Conservation (phyloP, 2,329 filamentous ascomycete species). For the Mariannaea elegans region DNA sequence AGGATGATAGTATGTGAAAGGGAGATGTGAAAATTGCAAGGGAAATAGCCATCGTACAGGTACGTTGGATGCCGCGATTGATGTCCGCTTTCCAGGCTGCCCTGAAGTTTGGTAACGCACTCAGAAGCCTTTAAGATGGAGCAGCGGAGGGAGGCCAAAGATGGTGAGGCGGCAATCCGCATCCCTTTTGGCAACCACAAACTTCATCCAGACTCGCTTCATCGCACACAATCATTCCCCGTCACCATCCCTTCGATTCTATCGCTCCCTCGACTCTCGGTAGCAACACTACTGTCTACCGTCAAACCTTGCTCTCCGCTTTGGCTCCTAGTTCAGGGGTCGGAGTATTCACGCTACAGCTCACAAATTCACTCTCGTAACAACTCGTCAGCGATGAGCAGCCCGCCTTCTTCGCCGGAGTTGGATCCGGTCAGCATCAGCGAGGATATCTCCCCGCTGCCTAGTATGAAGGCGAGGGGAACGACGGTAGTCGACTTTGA, state of each 20-base stretch:
- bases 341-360: not conserved
- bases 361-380: not conserved
- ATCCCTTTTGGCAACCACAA: constrained; percentile 3
- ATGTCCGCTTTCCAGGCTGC: not conserved
- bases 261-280: not conserved
- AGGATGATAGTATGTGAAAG: not conserved
- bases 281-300: not conserved
- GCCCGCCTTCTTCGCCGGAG: constrained; percentile 57
- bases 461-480: constrained; percentile 64
- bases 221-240: constrained; percentile 1
- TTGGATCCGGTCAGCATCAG: constrained; percentile 61
- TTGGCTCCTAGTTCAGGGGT: not conserved
- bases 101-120: not conserved
- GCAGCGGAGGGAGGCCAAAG: not conserved
- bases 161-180: constrained; percentile 1
- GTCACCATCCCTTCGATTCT: not conserved
- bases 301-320: not conserved
- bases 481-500: constrained; percentile 71
- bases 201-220: constrained; percentile 6
- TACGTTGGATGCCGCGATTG: not conserved
- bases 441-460: constrained; percentile 67
- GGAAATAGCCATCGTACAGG: not conserved
- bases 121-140: not conserved
- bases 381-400: constrained; percentile 33
- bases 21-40: not conserved